Conservation (phyloP, 176 grass and related monocot species). For the Eragrostis nindensis region DNA sequence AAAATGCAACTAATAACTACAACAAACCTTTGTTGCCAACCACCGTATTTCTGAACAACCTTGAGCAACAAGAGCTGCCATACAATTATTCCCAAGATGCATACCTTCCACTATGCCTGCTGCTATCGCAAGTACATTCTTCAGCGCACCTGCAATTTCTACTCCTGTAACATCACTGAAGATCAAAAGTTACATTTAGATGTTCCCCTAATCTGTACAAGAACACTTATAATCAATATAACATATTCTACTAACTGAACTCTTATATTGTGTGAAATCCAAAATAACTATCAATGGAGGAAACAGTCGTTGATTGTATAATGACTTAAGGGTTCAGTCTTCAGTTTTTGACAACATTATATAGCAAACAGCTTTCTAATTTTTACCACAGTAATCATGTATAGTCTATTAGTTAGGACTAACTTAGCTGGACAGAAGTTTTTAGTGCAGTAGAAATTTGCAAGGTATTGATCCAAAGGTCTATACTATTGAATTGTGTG, state of each 20-base stretch:
- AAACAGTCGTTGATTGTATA: neutral
- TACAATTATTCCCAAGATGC: conserved; percentile 96
- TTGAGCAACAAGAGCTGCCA: conserved; percentile 95
- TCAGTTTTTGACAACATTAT: neutral
- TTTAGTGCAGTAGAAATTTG: neutral
- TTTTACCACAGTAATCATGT: neutral
- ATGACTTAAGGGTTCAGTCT: neutral
- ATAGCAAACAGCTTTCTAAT: neutral
- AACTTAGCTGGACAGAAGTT: neutral
- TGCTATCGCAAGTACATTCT: conserved; percentile 97
- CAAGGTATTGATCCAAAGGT: neutral
- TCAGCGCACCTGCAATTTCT: conserved; percentile 95
- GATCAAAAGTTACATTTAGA: conserved; percentile 56
- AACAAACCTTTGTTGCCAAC: conserved; percentile 85
- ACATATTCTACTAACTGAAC: neutral
- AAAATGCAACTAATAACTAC: conserved; percentile 13
- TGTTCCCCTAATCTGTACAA: conserved; percentile 13
- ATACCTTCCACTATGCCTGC: conserved; percentile 96
- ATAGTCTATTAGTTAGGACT: conserved; percentile 6
- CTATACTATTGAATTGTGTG: neutral
- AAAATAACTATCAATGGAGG: neutral
- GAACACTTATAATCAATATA: neutral
- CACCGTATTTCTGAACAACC: conserved; percentile 97
- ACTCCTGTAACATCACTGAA: conserved; percentile 98
- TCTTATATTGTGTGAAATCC: neutral